Evolutionary conservation across 768 basidiomycete genomes (phyloP), one percentile per base, ranked within the genome.

Genomic region (Neoboletus brunneissimus): DNA sequence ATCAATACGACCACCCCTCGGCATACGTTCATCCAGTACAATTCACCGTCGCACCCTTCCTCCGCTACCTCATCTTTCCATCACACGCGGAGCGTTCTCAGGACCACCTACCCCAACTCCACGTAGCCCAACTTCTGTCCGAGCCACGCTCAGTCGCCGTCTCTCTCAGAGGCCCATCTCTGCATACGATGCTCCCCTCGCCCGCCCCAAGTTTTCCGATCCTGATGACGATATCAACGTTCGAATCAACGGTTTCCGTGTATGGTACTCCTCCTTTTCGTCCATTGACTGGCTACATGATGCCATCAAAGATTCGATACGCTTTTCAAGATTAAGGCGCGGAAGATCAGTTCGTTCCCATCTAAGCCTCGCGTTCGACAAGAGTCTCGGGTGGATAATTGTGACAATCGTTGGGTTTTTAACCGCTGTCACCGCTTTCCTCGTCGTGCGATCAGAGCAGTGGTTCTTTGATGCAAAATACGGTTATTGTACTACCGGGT

Each of bases 241-340:
- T 32, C 85, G 83, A 65, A 84, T 85, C 48, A 96, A 96, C 62
- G 94, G 94, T 35, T 86, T 92, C 54, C 87, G 92, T 27, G 91
- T 94, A 34, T 73, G 72, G 91, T 94, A 93, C 71, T 86, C 88
- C 12, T 91, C 89, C 3, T 96, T 87, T 75, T 86, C 91, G 0
- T 93, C 90, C 20, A 88, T 96, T 54, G 94, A 98, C 72, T 98
- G 95, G 96, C 77, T 98, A 52, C 96, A 98, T 65, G 96, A 98
- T 75, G 83, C 91, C 40, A 92, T 98, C 76, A 95, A 97, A 72
- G 93, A 96, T 67, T 92, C 93, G 0, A 82, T 83, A 9, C 88
- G 94, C 29, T 87, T 89, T 60, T 82, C 87, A 34, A 80, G 83
- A 48, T 77, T 96, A 18, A 79, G 91, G 57, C 80, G 76, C 48